Evolutionary conservation across 108 stramenopile genomes (phyloP).

Genomic region (Licmophora abbreviata): DNA sequence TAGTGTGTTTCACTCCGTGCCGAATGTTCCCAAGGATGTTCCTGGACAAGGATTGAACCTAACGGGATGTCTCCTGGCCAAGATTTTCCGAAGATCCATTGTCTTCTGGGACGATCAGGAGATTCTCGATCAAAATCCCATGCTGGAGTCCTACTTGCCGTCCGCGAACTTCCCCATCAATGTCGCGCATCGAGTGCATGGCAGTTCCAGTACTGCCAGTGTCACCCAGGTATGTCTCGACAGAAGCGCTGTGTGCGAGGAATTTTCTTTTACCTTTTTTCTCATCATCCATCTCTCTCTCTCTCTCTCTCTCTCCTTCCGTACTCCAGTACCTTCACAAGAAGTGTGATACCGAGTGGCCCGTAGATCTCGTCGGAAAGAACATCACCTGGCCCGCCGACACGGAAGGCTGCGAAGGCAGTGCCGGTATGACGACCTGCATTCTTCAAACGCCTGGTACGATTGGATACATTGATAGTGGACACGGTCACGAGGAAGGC

Average conservation of each 20-base stretch:
- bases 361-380: conserved; percentile 15
- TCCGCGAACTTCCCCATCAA: conserved; percentile 25
- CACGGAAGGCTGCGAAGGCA: conserved; percentile 47
- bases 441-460: conserved; percentile 31
- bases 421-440: conserved; percentile 29
- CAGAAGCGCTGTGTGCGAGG: conserved; percentile 23
- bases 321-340: conserved; percentile 9
- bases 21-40: conserved; percentile 21
- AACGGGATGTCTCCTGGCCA: conserved; percentile 36
- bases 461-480: conserved; percentile 61
- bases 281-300: not conserved
- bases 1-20: conserved; percentile 39
- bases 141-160: conserved; percentile 18
- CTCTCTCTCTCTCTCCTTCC: not conserved
- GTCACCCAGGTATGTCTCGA: conserved; percentile 27
- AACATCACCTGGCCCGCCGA: conserved; percentile 30
- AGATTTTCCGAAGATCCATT: conserved; percentile 37
- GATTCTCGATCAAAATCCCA: conserved; percentile 37
- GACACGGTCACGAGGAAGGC: conserved; percentile 66
- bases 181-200: conserved; percentile 62
- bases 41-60: conserved; percentile 30
- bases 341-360: conserved; percentile 33
- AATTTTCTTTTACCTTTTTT: conserved; percentile 22
- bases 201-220: conserved; percentile 59
- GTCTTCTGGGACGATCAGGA: conserved; percentile 38